A percentile compares a stretch with the other conserved stretches of the same genome.
Conservation (phyloP, 2,329 filamentous ascomycete species). For the Colletotrichum chrysophilum region DNA sequence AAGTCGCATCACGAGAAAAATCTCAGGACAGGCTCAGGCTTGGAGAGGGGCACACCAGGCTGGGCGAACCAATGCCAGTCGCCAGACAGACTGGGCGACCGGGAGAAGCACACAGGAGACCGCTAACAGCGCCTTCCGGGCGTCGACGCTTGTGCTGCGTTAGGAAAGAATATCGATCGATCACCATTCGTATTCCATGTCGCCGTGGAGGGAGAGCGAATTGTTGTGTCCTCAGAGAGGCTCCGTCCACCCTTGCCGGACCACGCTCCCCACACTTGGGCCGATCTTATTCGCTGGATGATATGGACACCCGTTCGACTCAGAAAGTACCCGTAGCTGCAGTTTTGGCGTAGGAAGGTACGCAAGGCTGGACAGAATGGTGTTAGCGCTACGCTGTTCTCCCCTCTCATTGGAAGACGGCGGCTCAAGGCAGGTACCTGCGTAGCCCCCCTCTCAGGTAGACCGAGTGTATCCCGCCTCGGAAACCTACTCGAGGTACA, state of each 20-base stretch:
- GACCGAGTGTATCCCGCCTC: background rate
- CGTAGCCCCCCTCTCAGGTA: background rate
- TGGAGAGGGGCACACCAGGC: slow-evolving; percentile 4
- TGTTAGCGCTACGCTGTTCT: background rate
- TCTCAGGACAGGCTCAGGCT: background rate
- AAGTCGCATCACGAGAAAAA: background rate
- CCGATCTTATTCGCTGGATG: background rate
- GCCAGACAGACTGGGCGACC: background rate
- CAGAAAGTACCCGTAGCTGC: slow-evolving; percentile 1
- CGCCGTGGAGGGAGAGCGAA: background rate
- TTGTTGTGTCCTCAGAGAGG: background rate
- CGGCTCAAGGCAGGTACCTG: background rate
- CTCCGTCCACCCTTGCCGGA: background rate
- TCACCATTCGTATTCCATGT: slow-evolving; percentile 20
- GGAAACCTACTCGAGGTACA: background rate
- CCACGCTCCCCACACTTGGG: background rate
- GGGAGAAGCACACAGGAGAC: background rate
- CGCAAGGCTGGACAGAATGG: slow-evolving; percentile 1
- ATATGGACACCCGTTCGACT: background rate
- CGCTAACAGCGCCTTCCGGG: slow-evolving; percentile 9
- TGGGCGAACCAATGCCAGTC: background rate
- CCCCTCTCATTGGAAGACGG: background rate
- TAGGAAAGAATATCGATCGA: slow-evolving; percentile 16
- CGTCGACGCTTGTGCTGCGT: slow-evolving; percentile 18
- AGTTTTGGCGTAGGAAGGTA: background rate